Conservation (phyloP, 257 asterid species). For the Solanum chmielewskii region DNA sequence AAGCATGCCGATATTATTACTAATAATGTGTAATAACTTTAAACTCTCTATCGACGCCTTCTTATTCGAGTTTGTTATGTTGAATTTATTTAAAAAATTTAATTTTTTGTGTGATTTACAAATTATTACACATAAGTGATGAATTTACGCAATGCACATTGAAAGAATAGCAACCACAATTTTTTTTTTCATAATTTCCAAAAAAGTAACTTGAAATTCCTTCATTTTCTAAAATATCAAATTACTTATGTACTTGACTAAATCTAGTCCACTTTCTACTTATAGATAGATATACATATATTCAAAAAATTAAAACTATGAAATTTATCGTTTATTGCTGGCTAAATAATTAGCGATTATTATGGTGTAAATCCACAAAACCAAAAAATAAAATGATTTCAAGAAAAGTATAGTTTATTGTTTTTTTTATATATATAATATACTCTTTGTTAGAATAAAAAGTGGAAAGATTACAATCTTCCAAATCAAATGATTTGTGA, state of each 20-base stretch:
- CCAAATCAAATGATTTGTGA: neutral
- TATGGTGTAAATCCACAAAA: neutral
- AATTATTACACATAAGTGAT: neutral
- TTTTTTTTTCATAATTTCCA: neutral
- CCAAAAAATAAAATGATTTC: neutral
- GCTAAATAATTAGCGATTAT: neutral
- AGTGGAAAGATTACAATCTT: neutral
- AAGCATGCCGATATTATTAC: slow-evolving; percentile 2
- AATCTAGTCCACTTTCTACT: neutral
- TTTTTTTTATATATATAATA: too few relatives aligned
- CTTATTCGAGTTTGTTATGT: neutral
- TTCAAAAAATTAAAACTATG: neutral
- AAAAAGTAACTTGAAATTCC: neutral
- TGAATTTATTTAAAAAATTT: neutral
- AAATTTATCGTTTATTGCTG: neutral
- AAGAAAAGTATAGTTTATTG: neutral
- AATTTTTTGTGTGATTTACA: neutral
- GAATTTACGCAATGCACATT: neutral
- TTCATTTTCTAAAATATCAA: neutral
- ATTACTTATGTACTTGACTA: neutral
- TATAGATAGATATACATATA: neutral
- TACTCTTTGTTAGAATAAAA: neutral
- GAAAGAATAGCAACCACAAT: too few relatives aligned
- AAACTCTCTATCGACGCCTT: neutral
- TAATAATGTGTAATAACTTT: neutral